phyloP scores from a whole-genome alignment of 2,329 filamentous ascomycete genomes.

The Colletotrichum truncatum region DNA sequence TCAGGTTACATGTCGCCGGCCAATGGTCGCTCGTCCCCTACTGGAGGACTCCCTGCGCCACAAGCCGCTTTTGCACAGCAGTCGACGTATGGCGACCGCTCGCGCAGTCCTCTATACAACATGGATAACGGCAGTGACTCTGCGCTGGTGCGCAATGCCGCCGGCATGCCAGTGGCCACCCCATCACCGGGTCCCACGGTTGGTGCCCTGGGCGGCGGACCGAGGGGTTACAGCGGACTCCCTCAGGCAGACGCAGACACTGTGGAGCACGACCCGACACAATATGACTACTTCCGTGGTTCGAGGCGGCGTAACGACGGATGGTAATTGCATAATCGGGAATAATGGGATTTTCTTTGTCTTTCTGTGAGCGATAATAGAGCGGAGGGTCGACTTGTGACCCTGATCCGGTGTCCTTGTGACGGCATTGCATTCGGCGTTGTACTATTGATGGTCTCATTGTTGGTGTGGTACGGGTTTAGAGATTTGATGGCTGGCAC shows the following conservation, averaged over 20 bases:
- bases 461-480: neutral
- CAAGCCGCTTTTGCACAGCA: slow-evolving; percentile 27
- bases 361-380: slow-evolving; percentile 19
- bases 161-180: slow-evolving; percentile 56
- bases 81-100: slow-evolving; percentile 33
- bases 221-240: slow-evolving; percentile 67
- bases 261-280: slow-evolving; percentile 51
- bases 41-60: slow-evolving; percentile 9
- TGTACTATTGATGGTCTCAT: neutral
- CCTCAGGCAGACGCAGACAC: slow-evolving; percentile 59
- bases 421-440: slow-evolving; percentile 26
- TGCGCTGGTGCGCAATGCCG: slow-evolving; percentile 62
- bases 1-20: slow-evolving; percentile 33
- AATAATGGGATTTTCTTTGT: slow-evolving; percentile 10
- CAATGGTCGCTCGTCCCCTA: slow-evolving; percentile 25
- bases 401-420: slow-evolving; percentile 12
- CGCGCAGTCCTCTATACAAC: slow-evolving; percentile 58
- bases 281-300: slow-evolving; percentile 67
- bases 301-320: slow-evolving; percentile 46
- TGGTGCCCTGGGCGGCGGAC: slow-evolving; percentile 66
- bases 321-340: slow-evolving; percentile 39
- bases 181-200: slow-evolving; percentile 52
- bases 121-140: slow-evolving; percentile 61
- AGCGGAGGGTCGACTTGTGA: slow-evolving; percentile 7
- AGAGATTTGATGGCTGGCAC: neutral